A percentile compares a stretch with the other conserved stretches of the same genome.
Conservation (phyloP, 2,329 filamentous ascomycete genomes). For the Tolypocladium capitatum region DNA sequence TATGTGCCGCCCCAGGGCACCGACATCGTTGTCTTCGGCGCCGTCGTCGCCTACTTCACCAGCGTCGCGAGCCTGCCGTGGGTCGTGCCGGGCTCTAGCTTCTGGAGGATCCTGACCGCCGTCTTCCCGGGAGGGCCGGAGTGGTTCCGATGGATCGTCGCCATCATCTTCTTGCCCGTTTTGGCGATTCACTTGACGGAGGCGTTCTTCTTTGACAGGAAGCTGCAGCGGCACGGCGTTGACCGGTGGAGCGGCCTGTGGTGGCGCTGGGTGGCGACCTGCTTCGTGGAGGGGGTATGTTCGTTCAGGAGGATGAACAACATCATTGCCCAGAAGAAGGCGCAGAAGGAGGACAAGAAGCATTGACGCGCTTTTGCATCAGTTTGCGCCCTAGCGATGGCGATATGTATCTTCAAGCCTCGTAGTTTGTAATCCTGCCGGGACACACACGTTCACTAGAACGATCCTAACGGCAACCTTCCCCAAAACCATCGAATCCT, state of each 20-base stretch:
- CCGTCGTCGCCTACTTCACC: slow-evolving; percentile 40
- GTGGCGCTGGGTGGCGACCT: slow-evolving; percentile 39
- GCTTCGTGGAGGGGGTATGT: slow-evolving; percentile 40
- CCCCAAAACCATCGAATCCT: background rate
- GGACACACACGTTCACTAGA: background rate
- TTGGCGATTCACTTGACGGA: slow-evolving; percentile 54
- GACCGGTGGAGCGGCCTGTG: slow-evolving; percentile 32
- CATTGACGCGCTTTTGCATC: slow-evolving; percentile 16
- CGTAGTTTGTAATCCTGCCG: background rate
- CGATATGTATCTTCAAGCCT: background rate
- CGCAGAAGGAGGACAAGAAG: slow-evolving; percentile 26
- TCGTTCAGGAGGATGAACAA: slow-evolving; percentile 38
- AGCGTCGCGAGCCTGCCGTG: slow-evolving; percentile 33
- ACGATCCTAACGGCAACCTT: background rate
- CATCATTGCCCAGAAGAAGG: slow-evolving; percentile 28
- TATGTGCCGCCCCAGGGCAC: slow-evolving; percentile 28
- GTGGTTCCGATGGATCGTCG: slow-evolving; percentile 46
- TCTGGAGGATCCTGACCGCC: slow-evolving; percentile 35
- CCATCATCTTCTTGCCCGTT: slow-evolving; percentile 43
- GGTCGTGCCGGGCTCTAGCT: slow-evolving; percentile 36
- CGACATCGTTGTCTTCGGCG: slow-evolving; percentile 39
- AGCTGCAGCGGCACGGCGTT: slow-evolving; percentile 34
- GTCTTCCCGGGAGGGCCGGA: slow-evolving; percentile 44
- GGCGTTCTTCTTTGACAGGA: slow-evolving; percentile 36
- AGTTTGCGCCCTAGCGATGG: too few relatives aligned